Conservation (phyloP, 2,329 filamentous ascomycete genomes). For the Fusarium coffeatum region DNA sequence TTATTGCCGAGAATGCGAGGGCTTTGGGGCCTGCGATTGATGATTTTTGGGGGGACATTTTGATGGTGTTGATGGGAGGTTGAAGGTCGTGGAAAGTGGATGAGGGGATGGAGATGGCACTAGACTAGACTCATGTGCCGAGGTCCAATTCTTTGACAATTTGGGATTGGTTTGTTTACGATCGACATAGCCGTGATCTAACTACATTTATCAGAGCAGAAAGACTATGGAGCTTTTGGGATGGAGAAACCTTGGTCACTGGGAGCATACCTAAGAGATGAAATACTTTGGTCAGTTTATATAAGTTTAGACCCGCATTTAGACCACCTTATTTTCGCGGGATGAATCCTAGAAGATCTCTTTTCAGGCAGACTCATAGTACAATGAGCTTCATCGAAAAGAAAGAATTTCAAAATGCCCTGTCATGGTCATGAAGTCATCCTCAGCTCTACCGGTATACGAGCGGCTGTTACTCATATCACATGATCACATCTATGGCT, state of each 20-base stretch:
- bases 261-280: background rate
- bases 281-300: rapidly evolving
- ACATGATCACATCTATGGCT: too few species aligned
- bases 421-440: too few species aligned
- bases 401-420: too few species aligned
- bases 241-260: rapidly evolving
- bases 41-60: background rate
- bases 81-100: background rate
- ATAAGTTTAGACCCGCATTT: rapidly evolving
- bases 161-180: background rate
- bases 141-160: background rate
- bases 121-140: background rate
- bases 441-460: too few species aligned
- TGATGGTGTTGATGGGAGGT: background rate
- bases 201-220: background rate
- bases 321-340: rapidly evolving
- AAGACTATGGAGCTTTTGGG: rapidly evolving
- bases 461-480: too few species aligned
- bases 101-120: constrained; percentile 10
- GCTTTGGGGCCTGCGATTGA: background rate
- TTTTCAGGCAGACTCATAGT: rapidly evolving
- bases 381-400: rapidly evolving
- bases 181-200: background rate
- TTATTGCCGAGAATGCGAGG: background rate
- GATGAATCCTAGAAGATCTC: too few species aligned